These are phyloP conservation scores for Ogataea degrootiae DNA, from an alignment of 805 yeast species.

Conservation along the genomic window DNA sequence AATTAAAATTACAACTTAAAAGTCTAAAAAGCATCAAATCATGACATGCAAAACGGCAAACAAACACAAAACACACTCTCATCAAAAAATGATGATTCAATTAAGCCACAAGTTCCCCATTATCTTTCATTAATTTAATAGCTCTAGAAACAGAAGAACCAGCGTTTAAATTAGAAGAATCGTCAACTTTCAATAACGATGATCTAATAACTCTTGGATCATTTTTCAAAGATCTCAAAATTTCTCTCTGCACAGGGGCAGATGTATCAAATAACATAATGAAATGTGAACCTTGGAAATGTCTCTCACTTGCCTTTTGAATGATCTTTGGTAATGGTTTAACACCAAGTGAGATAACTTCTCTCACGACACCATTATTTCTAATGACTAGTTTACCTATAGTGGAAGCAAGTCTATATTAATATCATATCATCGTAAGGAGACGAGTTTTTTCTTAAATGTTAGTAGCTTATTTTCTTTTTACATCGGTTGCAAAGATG, in stretches of 20 bases:
- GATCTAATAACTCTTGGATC: constrained; percentile 92
- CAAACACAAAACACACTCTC: too few species aligned
- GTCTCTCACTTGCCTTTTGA: constrained; percentile 81
- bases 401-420: constrained; percentile 36
- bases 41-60: too few species aligned
- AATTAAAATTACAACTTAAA: too few species aligned
- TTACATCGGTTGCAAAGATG: neutral
- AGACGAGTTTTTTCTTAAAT: neutral
- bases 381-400: constrained; percentile 77
- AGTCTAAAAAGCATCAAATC: too few species aligned
- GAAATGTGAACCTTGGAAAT: constrained; percentile 88
- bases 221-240: constrained; percentile 68
- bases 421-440: neutral
- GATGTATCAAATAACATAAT: constrained; percentile 83
- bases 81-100: too few species aligned
- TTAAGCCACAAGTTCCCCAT: neutral
- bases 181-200: constrained; percentile 60
- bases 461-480: neutral
- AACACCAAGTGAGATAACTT: constrained; percentile 73
- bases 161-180: constrained; percentile 46
- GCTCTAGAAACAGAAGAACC: constrained; percentile 54
- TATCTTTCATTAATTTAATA: constrained; percentile 18
- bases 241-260: constrained; percentile 80
- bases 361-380: constrained; percentile 93
- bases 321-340: constrained; percentile 75